These are phyloP conservation scores for Fomitopsis pulvina DNA, from an alignment of 768 basidiomycete species.

Conservation along the genomic window DNA sequence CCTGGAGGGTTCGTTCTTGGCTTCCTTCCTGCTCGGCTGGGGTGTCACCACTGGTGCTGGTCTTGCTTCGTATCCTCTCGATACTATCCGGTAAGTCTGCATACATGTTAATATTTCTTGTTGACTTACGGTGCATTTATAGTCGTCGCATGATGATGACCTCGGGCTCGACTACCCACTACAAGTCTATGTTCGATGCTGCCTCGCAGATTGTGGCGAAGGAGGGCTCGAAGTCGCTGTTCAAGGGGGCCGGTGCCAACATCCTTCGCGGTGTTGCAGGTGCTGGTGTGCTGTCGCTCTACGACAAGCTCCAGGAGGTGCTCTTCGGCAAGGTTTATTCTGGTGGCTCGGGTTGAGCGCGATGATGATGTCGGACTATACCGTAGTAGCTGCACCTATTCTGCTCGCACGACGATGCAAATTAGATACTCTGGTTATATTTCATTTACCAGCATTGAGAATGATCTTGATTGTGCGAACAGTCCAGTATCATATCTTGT, in stretches of 20 bases:
- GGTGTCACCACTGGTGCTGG: constrained; percentile 99
- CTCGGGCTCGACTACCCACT: constrained; percentile 90
- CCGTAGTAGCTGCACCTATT: constrained; percentile 24
- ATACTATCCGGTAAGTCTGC: constrained; percentile 71
- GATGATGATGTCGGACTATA: constrained; percentile 17
- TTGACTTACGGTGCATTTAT: constrained; percentile 17
- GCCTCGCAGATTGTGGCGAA: constrained; percentile 90
- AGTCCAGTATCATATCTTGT: too few relatives aligned
- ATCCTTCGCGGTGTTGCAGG: constrained; percentile 98
- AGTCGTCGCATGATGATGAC: constrained; percentile 99
- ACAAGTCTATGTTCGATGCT: constrained; percentile 99
- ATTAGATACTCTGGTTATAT: constrained; percentile 29
- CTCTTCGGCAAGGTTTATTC: constrained; percentile 99
- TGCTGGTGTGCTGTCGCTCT: constrained; percentile 97
- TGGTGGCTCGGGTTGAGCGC: constrained; percentile 57
- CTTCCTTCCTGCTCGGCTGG: constrained; percentile 97
- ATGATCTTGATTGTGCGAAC: constrained; percentile 1
- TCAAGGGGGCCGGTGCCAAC: constrained; percentile 97
- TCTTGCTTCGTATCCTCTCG: constrained; percentile 94
- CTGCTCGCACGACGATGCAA: constrained; percentile 22
- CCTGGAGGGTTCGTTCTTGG: constrained; percentile 93
- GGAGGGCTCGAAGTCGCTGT: constrained; percentile 93
- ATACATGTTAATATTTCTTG: constrained; percentile 13
- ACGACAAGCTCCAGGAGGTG: constrained; percentile 96
- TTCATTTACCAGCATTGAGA: constrained; percentile 15